These are phyloP conservation scores for Calocybe cyanea DNA, from an alignment of 768 basidiomycete genomes.

Conservation along the genomic window DNA sequence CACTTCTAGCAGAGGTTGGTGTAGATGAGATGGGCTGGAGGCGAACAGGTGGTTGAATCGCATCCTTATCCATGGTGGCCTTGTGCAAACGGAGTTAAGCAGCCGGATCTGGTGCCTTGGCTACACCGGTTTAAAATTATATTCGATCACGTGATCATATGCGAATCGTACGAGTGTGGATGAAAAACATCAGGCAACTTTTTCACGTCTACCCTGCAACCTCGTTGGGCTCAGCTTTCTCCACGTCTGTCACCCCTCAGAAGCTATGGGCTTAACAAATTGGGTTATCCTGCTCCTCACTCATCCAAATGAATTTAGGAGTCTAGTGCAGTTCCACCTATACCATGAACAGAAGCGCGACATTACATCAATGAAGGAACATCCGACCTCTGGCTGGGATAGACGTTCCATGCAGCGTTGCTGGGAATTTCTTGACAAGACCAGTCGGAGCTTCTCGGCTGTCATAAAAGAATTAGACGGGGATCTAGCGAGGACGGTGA, in stretches of 20 bases:
- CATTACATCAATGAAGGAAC: constrained; percentile 71
- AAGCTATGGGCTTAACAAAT: constrained; percentile 48
- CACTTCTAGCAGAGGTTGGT: constrained; percentile 34
- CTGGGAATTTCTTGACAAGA: constrained; percentile 86
- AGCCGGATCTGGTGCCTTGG: constrained; percentile 3
- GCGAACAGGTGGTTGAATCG: constrained; percentile 45
- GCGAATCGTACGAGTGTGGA: constrained; percentile 5
- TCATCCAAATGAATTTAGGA: constrained; percentile 81
- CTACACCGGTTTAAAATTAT: no score
- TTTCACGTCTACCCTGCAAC: no score
- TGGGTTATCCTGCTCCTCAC: constrained; percentile 69
- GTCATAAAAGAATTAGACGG: constrained; percentile 97
- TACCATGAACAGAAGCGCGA: constrained; percentile 82
- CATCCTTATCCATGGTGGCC: constrained; percentile 43
- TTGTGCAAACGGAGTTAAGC: no score
- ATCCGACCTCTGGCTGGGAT: constrained; percentile 83
- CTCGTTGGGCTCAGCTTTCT: no score
- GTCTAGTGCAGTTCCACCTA: constrained; percentile 77
- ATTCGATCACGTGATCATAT: constrained; percentile 3
- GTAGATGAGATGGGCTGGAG: constrained; percentile 34
- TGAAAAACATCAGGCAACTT: constrained; percentile 12
- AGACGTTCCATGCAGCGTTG: constrained; percentile 82
- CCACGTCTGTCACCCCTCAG: no score
- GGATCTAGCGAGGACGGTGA: constrained; percentile 86
- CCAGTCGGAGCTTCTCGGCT: constrained; percentile 84